A percentile compares a stretch with the other conserved stretches of the same genome.
Conservation (phyloP, 306 rosid species). For the Gastrolobium villosum region DNA sequence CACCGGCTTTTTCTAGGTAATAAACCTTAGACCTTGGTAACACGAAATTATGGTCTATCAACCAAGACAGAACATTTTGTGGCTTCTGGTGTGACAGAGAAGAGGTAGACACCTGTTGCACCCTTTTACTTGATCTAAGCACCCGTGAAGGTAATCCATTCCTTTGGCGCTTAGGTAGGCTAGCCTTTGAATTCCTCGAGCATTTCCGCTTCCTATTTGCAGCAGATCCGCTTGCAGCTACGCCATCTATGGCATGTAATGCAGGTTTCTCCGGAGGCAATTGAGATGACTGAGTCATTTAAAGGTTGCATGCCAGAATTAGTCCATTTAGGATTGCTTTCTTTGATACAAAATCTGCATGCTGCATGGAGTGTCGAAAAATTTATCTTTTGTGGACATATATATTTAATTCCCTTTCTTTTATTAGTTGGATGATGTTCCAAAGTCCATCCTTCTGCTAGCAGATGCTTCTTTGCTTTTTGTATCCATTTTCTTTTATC, state of each 20-base stretch:
- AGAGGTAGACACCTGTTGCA: constrained; percentile 56
- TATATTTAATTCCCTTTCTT: constrained; percentile 53
- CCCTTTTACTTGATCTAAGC: constrained; percentile 69
- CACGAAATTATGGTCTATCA: constrained; percentile 75
- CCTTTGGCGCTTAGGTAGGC: constrained; percentile 45
- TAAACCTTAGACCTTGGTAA: constrained; percentile 78
- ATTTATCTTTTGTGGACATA: constrained; percentile 52
- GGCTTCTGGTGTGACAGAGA: constrained; percentile 62
- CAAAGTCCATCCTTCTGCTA: constrained; percentile 61
- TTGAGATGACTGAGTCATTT: constrained; percentile 43
- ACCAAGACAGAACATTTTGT: constrained; percentile 76
- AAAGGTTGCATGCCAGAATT: constrained; percentile 38
- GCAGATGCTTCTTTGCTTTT: constrained; percentile 62
- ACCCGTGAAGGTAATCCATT: constrained; percentile 48
- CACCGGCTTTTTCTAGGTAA: constrained; percentile 48
- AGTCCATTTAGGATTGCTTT: constrained; percentile 38
- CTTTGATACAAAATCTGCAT: constrained; percentile 53
- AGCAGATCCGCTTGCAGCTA: constrained; percentile 42
- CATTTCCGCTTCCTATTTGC: constrained; percentile 46
- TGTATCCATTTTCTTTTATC: constrained; percentile 8
- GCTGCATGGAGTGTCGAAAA: constrained; percentile 55
- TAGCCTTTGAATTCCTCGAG: constrained; percentile 43
- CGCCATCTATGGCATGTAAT: constrained; percentile 30
- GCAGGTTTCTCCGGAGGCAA: constrained; percentile 45
- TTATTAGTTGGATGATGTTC: constrained; percentile 44